Evolutionary conservation across 257 asterid genomes (phyloP).

Genomic region (Petrea volubilis): DNA sequence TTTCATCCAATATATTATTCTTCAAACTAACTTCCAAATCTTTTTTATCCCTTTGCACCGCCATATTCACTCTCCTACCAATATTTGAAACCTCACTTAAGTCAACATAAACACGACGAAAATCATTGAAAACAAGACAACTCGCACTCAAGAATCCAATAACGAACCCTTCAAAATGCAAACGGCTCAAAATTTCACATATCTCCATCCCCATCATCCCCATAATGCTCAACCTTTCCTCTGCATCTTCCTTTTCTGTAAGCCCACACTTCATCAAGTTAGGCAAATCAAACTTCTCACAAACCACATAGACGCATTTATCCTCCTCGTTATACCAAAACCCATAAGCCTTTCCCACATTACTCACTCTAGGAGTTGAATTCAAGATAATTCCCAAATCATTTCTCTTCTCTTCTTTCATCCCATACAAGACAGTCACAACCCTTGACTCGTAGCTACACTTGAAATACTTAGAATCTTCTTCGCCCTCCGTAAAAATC

Average conservation of each 20-base stretch:
- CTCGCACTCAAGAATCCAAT: conserved; percentile 53
- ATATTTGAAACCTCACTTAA: conserved; percentile 48
- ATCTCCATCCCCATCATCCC: conserved; percentile 59
- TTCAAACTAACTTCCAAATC: conserved; percentile 29
- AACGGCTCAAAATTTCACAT: conserved; percentile 59
- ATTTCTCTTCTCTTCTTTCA: conserved; percentile 48
- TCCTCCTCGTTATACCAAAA: conserved; percentile 68
- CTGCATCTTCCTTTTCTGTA: conserved; percentile 28
- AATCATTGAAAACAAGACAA: conserved; percentile 56
- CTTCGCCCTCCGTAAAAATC: conserved; percentile 29
- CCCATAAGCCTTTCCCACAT: conserved; percentile 67
- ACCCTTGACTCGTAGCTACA: conserved; percentile 61
- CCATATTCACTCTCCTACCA: conserved; percentile 43
- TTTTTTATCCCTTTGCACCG: conserved; percentile 15
- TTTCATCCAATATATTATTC: conserved; percentile 26
- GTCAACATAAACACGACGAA: conserved; percentile 58
- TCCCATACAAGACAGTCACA: conserved; percentile 47
- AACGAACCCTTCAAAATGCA: conserved; percentile 68
- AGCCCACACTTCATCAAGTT: conserved; percentile 30
- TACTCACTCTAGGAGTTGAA: conserved; percentile 37
- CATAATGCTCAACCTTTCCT: conserved; percentile 25
- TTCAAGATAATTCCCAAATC: conserved; percentile 40
- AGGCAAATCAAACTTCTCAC: conserved; percentile 43
- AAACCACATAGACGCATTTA: conserved; percentile 53
- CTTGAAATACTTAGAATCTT: conserved; percentile 32